Conservation (phyloP, 2,329 filamentous ascomycete species). For the Akanthomyces lecanii region DNA sequence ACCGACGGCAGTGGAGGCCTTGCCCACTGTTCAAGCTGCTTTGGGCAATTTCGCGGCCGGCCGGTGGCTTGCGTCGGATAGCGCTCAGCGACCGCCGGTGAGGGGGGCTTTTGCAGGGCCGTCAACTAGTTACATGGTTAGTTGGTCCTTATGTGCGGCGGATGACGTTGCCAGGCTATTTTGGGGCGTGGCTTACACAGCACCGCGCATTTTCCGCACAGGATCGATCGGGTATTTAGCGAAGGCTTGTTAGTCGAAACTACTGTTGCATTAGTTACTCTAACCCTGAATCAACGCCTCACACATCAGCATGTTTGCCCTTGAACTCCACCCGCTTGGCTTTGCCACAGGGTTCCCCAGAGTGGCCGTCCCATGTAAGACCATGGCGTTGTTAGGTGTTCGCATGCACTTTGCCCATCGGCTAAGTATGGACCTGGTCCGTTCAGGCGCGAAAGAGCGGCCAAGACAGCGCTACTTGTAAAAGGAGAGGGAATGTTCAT, state of each 20-base stretch:
- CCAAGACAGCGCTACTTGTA: too few relatives aligned
- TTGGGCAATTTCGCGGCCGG: neutral
- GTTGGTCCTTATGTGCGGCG: neutral
- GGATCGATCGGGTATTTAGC: neutral
- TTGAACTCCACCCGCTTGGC: too few relatives aligned
- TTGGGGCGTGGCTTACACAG: neutral
- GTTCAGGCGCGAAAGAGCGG: too few relatives aligned
- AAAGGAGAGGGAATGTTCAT: too few relatives aligned
- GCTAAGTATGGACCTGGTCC: neutral
- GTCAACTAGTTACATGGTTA: too few relatives aligned
- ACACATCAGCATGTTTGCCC: neutral
- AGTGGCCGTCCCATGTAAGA: neutral
- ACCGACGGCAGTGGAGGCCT: neutral
- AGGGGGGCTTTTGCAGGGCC: neutral
- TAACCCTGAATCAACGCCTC: neutral
- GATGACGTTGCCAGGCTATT: neutral
- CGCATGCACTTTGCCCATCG: neutral
- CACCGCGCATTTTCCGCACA: neutral
- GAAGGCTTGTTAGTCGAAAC: neutral
- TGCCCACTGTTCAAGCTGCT: neutral
- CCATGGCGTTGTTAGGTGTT: neutral
- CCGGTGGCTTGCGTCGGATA: slow-evolving; percentile 11
- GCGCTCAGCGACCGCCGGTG: neutral
- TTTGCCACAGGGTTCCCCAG: neutral
- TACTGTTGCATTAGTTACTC: neutral